Conservation (phyloP, 2,329 filamentous ascomycete species). For the Colletotrichum salicis region DNA sequence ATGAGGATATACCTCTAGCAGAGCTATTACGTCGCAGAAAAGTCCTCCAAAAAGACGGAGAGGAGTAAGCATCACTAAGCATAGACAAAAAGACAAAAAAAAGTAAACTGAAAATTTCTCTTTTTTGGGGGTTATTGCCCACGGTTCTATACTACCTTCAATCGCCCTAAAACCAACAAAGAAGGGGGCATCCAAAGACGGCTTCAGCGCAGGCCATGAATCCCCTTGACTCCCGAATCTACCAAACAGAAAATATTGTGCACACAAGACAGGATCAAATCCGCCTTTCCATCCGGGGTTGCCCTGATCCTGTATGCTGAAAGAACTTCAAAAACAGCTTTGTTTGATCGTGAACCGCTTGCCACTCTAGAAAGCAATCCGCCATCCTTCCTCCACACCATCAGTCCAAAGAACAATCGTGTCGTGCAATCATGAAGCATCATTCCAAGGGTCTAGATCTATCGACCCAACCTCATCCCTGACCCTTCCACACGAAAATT, state of each 20-base stretch:
- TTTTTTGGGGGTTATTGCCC: slow-evolving; percentile 22
- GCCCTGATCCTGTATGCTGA: slow-evolving; percentile 36
- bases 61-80: slow-evolving; percentile 39
- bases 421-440: slow-evolving; percentile 37
- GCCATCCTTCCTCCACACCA: slow-evolving; percentile 26
- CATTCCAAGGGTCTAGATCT: slow-evolving; percentile 30
- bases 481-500: slow-evolving; percentile 25
- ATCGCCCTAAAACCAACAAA: slow-evolving; percentile 31
- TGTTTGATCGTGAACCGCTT: slow-evolving; percentile 25
- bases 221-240: slow-evolving; percentile 28
- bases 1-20: slow-evolving; percentile 74
- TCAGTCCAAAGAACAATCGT: slow-evolving; percentile 32
- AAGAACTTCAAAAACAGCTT: slow-evolving; percentile 27
- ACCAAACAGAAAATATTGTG: slow-evolving; percentile 22
- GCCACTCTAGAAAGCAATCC: slow-evolving; percentile 21
- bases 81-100: background rate
- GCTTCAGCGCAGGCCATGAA: slow-evolving; percentile 27
- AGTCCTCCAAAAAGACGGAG: slow-evolving; percentile 44
- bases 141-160: slow-evolving; percentile 30
- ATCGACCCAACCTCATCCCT: slow-evolving; percentile 28
- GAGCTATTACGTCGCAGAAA: slow-evolving; percentile 71
- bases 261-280: slow-evolving; percentile 28
- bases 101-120: slow-evolving; percentile 10
- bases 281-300: slow-evolving; percentile 30
- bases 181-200: slow-evolving; percentile 31